Evolutionary conservation across 1,139 yeast genomes (phyloP), one percentile per base, ranked within the genome.

Genomic region (Pichiaceae sp.): DNA sequence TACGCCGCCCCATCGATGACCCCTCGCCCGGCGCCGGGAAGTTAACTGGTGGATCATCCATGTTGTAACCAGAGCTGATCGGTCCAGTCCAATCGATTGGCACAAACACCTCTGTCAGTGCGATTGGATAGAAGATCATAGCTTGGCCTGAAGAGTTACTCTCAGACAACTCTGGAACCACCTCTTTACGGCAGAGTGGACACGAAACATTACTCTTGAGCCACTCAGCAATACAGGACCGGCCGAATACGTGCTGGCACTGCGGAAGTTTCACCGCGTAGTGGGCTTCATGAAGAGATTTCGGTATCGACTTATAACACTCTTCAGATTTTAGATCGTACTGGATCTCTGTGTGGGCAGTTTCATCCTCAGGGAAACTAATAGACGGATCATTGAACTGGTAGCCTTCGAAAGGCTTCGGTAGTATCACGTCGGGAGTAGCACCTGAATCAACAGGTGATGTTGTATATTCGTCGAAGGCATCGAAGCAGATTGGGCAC

Each of bases 141-240:
- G 29, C 29, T 12, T 33, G 17, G 15, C 30, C 31, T 11, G 33
- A 18, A 17, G 30, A 23, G n/a, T 29, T 27, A n/a, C 34, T 29
- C 31, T 48, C 53, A 12, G 48, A 39, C 32, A 45, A 28, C 20
- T 48, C 53, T 8, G 50, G 44, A 1, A 46, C 42, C 3, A 52
- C 39, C 31, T 54, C 59, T 17, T 49, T 42, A n/a, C 61, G 45
- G 34, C 62, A 57, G 8, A 57, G 41, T 4, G 62, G 62, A 39
- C 62, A 57, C 9, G 59, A 42, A 4, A 42, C 39, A 35, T 50
- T 47, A n/a, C 46, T 40, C 25, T 46, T 39, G 21, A 55, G 41
- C 62, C 62, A 57, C 35, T 54, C 59, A 4, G 42, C 44, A 4
- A 57, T 52, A 40, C 62, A 57, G 4, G 60, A 47, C 21, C 43